Base-by-base conservation (phyloP, 148 eudicot genomes). In the Drosera capensis region DNA sequence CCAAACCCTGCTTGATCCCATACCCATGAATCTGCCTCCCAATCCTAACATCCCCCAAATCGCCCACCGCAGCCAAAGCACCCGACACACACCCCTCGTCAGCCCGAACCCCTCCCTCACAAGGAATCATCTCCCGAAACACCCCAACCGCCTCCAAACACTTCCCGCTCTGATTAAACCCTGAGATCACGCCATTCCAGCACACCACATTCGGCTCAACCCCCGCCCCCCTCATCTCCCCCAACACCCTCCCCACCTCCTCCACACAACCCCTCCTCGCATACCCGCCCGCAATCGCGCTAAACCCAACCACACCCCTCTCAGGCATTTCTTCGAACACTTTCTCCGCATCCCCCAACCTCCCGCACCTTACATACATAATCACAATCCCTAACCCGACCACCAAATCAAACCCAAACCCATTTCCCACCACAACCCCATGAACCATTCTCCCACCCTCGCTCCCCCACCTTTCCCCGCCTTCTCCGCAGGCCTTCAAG, bases 161-260 rank as follows among this genome's bases (percentile, higher is more conserved):
- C 29, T 28, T 20, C 8, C 84, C 76, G 52, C 79, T 75, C 45
- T 70, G 79, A 39, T 72, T 75, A 16, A 75, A 79, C 54, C 84
- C 85, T 2, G 84, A 62, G 41, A 80, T 74, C 78, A 80, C 51
- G 57, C 90, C 90, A 63, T 80, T 80, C 92, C 92, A 77, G 23
- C 68, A 71, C 24, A 81, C 80, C 8, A 65, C 45, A 68, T 81
- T 81, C 0, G 73, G 73, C 16, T 69, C 71, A 56, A 88, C 47
- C 21, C 92, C 79, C 46, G 55, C 43, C 31, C 62, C 63, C n/a
- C 45, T 56, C 79, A 68, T 71, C 55, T 58, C 71, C 51, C 34
- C 20, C 63, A 88, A 69, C 50, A 68, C 53, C 54, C 40, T 56
- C 46, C 62, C 65, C 8, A 81, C 83, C 44, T 54, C 66, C 28